Evolutionary conservation across 805 yeast genomes (phyloP).

Genomic region (Schizosaccharomyces cryophilus): DNA sequence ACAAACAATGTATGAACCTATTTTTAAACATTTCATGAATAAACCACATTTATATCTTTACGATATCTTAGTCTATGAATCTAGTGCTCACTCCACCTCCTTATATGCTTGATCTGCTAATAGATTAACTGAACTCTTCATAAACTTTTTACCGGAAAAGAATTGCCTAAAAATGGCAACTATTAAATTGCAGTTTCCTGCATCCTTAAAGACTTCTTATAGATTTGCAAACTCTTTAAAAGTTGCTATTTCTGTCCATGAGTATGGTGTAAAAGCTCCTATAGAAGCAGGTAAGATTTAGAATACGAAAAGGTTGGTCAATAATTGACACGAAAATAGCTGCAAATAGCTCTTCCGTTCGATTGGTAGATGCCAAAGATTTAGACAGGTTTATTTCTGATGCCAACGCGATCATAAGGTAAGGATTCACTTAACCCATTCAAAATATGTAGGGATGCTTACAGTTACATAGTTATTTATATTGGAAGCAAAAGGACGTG

Average conservation of each 20-base stretch:
- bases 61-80: too few relatives aligned
- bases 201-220: background rate
- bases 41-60: too few relatives aligned
- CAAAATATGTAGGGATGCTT: background rate
- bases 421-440: background rate
- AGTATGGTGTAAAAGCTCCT: background rate
- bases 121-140: too few relatives aligned
- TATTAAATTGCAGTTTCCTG: background rate
- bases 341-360: background rate
- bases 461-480: background rate
- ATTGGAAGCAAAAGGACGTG: background rate
- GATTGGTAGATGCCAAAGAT: background rate
- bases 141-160: background rate
- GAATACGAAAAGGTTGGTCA: background rate
- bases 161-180: background rate
- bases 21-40: too few relatives aligned
- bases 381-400: background rate
- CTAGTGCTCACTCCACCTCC: too few relatives aligned
- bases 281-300: background rate
- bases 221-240: background rate
- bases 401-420: background rate
- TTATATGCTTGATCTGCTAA: too few relatives aligned
- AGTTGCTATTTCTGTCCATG: background rate
- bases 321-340: background rate
- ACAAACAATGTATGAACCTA: too few relatives aligned